Base-by-base conservation (phyloP, 805 yeast species). In the Tetrapisispora pingtungensis region DNA sequence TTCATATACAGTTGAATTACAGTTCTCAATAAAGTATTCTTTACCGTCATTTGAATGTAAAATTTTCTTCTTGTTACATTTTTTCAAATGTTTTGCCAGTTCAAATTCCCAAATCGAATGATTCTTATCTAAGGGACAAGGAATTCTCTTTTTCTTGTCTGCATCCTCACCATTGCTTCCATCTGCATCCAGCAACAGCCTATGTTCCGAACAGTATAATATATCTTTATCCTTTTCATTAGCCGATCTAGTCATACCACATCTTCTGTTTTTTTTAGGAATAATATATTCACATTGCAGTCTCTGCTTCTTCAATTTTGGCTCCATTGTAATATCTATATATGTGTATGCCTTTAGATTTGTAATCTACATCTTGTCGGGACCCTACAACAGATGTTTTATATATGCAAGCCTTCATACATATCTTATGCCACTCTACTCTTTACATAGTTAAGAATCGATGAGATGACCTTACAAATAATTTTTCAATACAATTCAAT, bases 101-200 rank as follows among this genome's bases (percentile, higher is more conserved):
- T 74, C 78, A 36, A 70, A 68, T 40, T 68, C 68, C 86, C 85
- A 81, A 0, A 87, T 78, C 1, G 81, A 73, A 59, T 87, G 96
- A 2, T 75, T 71, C 20, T 22, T 19, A 27, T 37, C 46, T 28
- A 30, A 41, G 5, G 38, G 36, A 34, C 43, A 41, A 17, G 43
- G 43, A 28, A 41, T 19, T 12, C 39, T 36, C 22, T 36, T 43
- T 19, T 15, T 14, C 7, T 35, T 34, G 8, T 20, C 37, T 4
- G n/a, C n/a, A n/a, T n/a, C n/a, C n/a, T n/a, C n/a, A n/a, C n/a
- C n/a, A n/a, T 41, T 35, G 33, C 13, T 31, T 31, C 6, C 7
- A 10, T 27, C 34, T 7, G n/a, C 19, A 15, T 18, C 8, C 18
- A 17, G 20, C 24, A 26, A n/a, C 4, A 26, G 18, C 7, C 27